Evolutionary conservation across 257 asterid species (phyloP), one percentile per base, ranked within the genome.

Genomic region (Nemophila menziesii): DNA sequence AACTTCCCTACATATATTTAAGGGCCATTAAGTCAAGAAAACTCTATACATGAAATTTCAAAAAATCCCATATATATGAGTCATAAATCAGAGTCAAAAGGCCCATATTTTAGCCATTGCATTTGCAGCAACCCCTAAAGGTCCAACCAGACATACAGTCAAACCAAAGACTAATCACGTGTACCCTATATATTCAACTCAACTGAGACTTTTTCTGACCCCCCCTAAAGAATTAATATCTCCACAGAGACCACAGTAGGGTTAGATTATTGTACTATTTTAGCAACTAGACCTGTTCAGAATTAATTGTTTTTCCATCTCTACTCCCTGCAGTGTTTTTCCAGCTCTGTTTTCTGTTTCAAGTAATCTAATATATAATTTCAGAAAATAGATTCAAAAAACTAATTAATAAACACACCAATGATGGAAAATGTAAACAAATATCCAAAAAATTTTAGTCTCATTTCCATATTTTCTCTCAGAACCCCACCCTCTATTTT

Each of bases 91-190:
- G n/a, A n/a, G n/a, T n/a, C n/a, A n/a, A n/a, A n/a, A n/a, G n/a
- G n/a, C n/a, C 22, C 22, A 18, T 14, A 26, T 5, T 38, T 51
- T 33, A 16, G 45, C 41, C 48, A 46, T 41, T 8, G 47, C 23
- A 37, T 5, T 11, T 21, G 60, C 56, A 44, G 34, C 69, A 56
- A 54, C 33, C 16, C 51, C 66, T 46, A 54, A 0, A 4, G 48
- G 61, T 55, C 51, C 54, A 51, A 55, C 61, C 50, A 60, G 68
- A 66, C 72, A 60, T 19, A 26, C 63, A 44, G 64, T 60, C 68
- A 66, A 66, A 36, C 51, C 46, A 24, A 47, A 5, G 47, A 45
- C 55, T 44, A 22, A 15, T 52, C 52, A 51, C 64, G 52, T 61
- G 64, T 51, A 54, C 47, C 23, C 47, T 23, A 23, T 23, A 15